Conservation (phyloP, 805 yeast species). For the Nakazawaea peltata region DNA sequence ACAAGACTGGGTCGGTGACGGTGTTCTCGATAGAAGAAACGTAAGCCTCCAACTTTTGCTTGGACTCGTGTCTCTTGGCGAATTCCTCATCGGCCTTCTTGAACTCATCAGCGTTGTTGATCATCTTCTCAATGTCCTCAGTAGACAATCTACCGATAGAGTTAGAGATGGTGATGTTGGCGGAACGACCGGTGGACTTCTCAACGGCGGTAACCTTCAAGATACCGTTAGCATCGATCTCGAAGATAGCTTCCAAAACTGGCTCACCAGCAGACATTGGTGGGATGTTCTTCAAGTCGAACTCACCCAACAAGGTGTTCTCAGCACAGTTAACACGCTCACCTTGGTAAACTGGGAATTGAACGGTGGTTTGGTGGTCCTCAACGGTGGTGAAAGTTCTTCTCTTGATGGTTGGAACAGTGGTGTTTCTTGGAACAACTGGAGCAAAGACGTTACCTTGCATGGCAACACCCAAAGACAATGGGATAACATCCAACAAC, state of each 20-base stretch:
- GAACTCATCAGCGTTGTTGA: conserved; percentile 97
- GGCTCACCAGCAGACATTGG: conserved; percentile 99
- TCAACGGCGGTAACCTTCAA: conserved; percentile 98
- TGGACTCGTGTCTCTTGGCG: conserved; percentile 99
- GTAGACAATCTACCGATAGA: conserved; percentile 97
- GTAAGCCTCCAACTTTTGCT: conserved; percentile 98
- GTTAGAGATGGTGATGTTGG: conserved; percentile 98
- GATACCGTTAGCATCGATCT: conserved; percentile 99
- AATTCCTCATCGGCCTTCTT: conserved; percentile 98
- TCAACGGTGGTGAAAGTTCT: conserved; percentile 98
- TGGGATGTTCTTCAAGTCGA: conserved; percentile 96
- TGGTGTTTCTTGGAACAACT: conserved; percentile 98
- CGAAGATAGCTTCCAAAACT: conserved; percentile 97
- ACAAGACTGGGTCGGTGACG: conserved; percentile 95
- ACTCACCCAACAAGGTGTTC: conserved; percentile 97
- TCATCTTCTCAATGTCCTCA: conserved; percentile 97
- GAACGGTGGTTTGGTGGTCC: conserved; percentile 98
- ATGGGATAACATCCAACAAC: conserved; percentile 95
- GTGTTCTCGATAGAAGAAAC: conserved; percentile 93
- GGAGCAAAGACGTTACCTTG: conserved; percentile 99
- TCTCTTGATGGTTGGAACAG: conserved; percentile 98
- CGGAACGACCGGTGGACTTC: conserved; percentile 97
- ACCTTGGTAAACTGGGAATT: conserved; percentile 99
- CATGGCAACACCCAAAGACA: conserved; percentile 99
- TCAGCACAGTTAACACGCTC: conserved; percentile 98